These are phyloP conservation scores for Yamadazyma paraphyllophila DNA, from an alignment of 805 yeast species.

Conservation along the genomic window DNA sequence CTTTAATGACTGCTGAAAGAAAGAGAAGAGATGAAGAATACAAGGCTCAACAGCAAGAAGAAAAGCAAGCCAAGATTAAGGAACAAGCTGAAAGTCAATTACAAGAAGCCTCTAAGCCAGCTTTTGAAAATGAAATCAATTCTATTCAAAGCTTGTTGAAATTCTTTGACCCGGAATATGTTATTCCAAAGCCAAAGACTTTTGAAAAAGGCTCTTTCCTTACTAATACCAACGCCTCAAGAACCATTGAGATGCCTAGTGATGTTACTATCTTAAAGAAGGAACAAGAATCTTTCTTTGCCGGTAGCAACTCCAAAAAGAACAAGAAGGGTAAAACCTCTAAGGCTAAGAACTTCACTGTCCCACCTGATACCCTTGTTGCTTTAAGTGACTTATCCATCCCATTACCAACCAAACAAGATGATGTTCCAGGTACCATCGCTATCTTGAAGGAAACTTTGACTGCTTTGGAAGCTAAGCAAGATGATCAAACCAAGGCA, in stretches of 20 bases:
- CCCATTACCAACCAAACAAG: constrained; percentile 73
- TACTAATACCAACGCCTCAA: constrained; percentile 27
- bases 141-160: constrained; percentile 69
- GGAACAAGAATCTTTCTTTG: constrained; percentile 58
- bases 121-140: constrained; percentile 75
- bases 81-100: constrained; percentile 63
- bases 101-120: constrained; percentile 76
- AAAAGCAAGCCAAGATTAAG: constrained; percentile 52
- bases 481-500: constrained; percentile 76
- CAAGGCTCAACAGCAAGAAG: constrained; percentile 51
- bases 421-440: constrained; percentile 65
- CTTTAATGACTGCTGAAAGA: constrained; percentile 65
- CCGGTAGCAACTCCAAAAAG: constrained; percentile 43
- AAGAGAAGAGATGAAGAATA: constrained; percentile 68
- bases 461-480: constrained; percentile 62
- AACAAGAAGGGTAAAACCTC: constrained; percentile 48
- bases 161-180: constrained; percentile 77
- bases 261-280: constrained; percentile 63
- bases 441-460: constrained; percentile 71
- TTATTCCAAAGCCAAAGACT: constrained; percentile 47
- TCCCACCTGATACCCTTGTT: constrained; percentile 79
- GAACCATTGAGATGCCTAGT: constrained; percentile 61
- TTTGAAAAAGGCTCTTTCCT: constrained; percentile 26
- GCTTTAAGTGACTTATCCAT: constrained; percentile 74
- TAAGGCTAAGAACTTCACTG: constrained; percentile 57